Evolutionary conservation across 345 rosid genomes (phyloP).

Genomic region (Aquilaria yunnanensis): DNA sequence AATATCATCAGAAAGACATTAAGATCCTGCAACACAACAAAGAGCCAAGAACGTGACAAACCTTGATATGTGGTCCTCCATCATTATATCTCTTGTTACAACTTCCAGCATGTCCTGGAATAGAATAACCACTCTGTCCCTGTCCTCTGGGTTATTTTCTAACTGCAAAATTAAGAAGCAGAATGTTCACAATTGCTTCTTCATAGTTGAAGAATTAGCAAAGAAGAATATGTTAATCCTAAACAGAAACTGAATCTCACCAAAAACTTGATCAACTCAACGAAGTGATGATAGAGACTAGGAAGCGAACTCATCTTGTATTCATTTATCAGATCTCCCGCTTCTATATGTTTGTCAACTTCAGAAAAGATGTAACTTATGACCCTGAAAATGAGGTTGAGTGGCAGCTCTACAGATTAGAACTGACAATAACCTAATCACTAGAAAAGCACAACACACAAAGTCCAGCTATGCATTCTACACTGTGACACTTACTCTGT

Average conservation of each 20-base stretch:
- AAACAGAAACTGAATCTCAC: constrained; percentile 33
- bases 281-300: constrained; percentile 74
- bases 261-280: constrained; percentile 78
- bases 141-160: constrained; percentile 63
- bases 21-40: not conserved
- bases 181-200: not conserved
- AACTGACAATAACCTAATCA: constrained; percentile 1
- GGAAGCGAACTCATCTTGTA: constrained; percentile 92
- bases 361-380: constrained; percentile 53
- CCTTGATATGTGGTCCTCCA: constrained; percentile 69
- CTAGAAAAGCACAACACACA: constrained; percentile 7
- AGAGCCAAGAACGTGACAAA: constrained; percentile 24
- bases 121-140: constrained; percentile 84
- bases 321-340: constrained; percentile 33
- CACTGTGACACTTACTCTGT: constrained; percentile 46
- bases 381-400: constrained; percentile 45
- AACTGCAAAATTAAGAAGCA: constrained; percentile 36
- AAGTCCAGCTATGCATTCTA: constrained; percentile 2
- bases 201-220: not conserved
- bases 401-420: not conserved
- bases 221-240: not conserved
- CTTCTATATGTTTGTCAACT: constrained; percentile 50
- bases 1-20: constrained; percentile 13
- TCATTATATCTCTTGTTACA: constrained; percentile 84
- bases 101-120: constrained; percentile 99